Evolutionary conservation across 352 stramenopile species (phyloP), one percentile per base, ranked within the genome.

Genomic region (Pilasporangium apinafurcum): DNA sequence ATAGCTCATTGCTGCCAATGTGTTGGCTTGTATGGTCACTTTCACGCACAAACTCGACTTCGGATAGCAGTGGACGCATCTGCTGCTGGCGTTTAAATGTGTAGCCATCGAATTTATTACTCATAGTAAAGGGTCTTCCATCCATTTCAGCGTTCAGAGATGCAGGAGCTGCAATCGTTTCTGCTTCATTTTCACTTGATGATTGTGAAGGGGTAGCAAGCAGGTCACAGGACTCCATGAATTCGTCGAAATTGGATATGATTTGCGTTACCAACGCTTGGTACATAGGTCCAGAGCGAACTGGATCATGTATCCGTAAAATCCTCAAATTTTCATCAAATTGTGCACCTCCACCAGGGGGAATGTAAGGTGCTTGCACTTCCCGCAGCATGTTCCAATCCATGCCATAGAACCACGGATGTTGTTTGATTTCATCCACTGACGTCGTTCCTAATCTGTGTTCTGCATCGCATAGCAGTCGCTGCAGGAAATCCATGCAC

Each of bases 211-310:
- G 51, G 36, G 62, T 44, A 16, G 51, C 18, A 2, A 55, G 59
- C 20, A 77, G 48, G 18, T 67, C 65, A 22, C 53, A 66, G 2
- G 61, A 49, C 51, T 98, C 91, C 30, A 93, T 74, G 61, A 98
- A 98, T n/a, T 96, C 92, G 59, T 98, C 92, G 68, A 98, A 98
- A 64, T 98, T 98, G 16, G 85, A 69, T 20, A 92, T 97, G 31
- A 96, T 81, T 50, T 81, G 66, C 20, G 79, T 73, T 9, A 98
- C 75, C 8, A 97, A 60, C 42, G 81, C 64, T 37, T 83, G 62
- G 59, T 96, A 97, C 41, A 68, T 58, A 18, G 39, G 38, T 9
- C 56, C 45, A 31, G 65, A 51, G 32, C 72, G 49, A 12, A 62
- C 36, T 2, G 73, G 57, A 24, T 80, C 59, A 37, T 70, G 50